phyloP scores from a whole-genome alignment of 2,329 filamentous ascomycete species.

The Aspergillus spinulosporus region DNA sequence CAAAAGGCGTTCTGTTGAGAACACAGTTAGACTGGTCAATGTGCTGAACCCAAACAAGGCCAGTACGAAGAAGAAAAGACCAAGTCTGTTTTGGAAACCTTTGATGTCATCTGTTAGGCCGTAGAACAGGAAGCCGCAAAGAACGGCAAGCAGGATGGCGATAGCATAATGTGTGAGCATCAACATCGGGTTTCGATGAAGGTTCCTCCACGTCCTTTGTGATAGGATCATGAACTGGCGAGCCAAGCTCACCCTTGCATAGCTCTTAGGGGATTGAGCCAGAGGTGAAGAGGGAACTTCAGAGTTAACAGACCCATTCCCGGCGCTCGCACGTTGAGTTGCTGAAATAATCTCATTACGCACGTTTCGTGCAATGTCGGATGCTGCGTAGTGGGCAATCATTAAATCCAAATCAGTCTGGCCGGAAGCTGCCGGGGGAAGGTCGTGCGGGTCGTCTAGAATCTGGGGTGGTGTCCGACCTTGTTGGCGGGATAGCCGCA shows the following conservation, averaged over 20 bases:
- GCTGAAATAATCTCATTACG: constrained; percentile 76
- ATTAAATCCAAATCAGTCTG: constrained; percentile 80
- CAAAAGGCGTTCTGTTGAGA: constrained; percentile 83
- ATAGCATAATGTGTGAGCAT: constrained; percentile 99
- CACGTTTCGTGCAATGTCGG: constrained; percentile 72
- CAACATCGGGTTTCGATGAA: constrained; percentile 95
- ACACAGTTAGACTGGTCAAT: constrained; percentile 88
- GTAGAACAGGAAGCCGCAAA: constrained; percentile 95
- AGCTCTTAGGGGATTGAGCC: constrained; percentile 71
- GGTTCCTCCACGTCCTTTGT: constrained; percentile 89
- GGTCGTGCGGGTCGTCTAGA: constrained; percentile 67
- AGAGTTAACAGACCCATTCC: constrained; percentile 65
- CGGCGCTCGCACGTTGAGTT: constrained; percentile 62
- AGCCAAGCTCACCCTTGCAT: constrained; percentile 74
- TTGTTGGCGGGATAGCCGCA: constrained; percentile 58
- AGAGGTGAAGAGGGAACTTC: constrained; percentile 50
- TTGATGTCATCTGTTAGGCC: constrained; percentile 93
- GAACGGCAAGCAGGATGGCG: constrained; percentile 87
- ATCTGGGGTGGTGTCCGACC: constrained; percentile 59
- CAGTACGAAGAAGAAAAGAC: constrained; percentile 95
- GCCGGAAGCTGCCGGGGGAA: constrained; percentile 59
- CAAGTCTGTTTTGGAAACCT: constrained; percentile 95
- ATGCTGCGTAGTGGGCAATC: constrained; percentile 72
- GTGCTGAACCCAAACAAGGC: constrained; percentile 97
- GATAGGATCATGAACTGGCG: constrained; percentile 89